A percentile compares a stretch with the other conserved stretches of the same genome.
Evolutionary conservation across 371 early-diverging fungal genomes (phyloP).

Genomic region (Mortierella sp.): DNA sequence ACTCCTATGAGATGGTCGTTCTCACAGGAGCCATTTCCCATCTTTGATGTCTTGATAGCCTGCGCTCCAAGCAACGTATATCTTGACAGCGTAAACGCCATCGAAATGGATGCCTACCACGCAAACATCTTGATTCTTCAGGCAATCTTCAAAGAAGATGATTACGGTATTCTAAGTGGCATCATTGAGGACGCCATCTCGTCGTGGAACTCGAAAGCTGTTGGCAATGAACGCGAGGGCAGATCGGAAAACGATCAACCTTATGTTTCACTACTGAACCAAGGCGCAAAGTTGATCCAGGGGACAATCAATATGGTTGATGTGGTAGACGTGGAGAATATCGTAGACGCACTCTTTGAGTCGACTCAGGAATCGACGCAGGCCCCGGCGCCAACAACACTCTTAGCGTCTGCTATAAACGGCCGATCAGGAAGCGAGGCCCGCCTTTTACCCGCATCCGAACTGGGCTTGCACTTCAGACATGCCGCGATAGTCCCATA

Average conservation of each 20-base stretch:
- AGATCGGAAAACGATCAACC: constrained; percentile 10
- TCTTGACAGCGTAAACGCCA: constrained; percentile 57
- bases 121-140: constrained; percentile 73
- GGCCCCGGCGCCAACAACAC: background rate
- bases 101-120: constrained; percentile 70
- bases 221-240: background rate
- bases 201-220: constrained; percentile 44
- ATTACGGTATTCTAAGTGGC: constrained; percentile 44
- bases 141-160: constrained; percentile 39
- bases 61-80: constrained; percentile 62
- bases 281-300: constrained; percentile 41
- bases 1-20: background rate
- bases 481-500: constrained; percentile 72
- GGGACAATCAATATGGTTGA: constrained; percentile 51
- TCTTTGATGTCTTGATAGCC: constrained; percentile 47
- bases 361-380: background rate
- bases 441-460: constrained; percentile 55
- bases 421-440: background rate
- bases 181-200: constrained; percentile 48
- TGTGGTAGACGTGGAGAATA: constrained; percentile 47
- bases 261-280: constrained; percentile 24
- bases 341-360: constrained; percentile 43
- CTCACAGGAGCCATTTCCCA: background rate
- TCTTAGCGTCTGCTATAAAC: background rate
- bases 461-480: constrained; percentile 63